Evolutionary conservation across 768 basidiomycete species (phyloP), one percentile per base, ranked within the genome.

Genomic region (Russula earlei): DNA sequence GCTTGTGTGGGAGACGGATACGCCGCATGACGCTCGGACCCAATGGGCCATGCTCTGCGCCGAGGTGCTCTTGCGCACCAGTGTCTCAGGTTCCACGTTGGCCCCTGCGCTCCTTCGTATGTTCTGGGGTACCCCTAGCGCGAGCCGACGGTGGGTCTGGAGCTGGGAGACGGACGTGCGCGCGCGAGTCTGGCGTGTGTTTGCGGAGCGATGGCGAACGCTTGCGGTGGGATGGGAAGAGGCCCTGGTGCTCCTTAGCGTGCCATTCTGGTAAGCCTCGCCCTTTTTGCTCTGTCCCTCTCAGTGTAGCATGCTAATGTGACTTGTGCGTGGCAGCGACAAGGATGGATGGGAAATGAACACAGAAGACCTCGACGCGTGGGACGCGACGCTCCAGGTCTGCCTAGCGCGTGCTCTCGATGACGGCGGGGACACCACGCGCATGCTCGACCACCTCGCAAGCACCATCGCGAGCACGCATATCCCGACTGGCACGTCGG

Each of bases 11-110:
- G 71, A 75, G 47, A 70, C 74, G 19, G 74, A 75, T 38, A 64
- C 69, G 15, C 69, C 71, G 2, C 72, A 77, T 36, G 68, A 74
- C 29, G 75, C 80, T 11, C 73, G 77, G 44, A 68, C 66, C n/a
- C 72, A 77, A 38, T 90, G 87, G 87, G 76, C 80, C 2, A 69
- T 64, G 15, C 65, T 89, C 0, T 84, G 81, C 55, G 74, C 80
- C 10, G 82, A 85, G 50, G 72, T 77, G 9, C 57, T 79, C 27
- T 67, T 73, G 9, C 66, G 74, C 19, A 80, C 78, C 55, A 78
- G 81, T 47, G 59, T 67, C 3, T 71, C 68, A 71, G n/a, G 59
- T 84, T 56, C 68, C 71, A 49, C 71, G 66, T 44, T 42, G 17
- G 10, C 51, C 6, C 27, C 37, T n/a, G 0, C 44, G 19, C 53